Percentiles rank a stretch among this genome's conserved stretches.
These are phyloP conservation scores for Wickerhamiella qilinensis DNA, from an alignment of 805 yeast genomes.

Conservation along the genomic window DNA sequence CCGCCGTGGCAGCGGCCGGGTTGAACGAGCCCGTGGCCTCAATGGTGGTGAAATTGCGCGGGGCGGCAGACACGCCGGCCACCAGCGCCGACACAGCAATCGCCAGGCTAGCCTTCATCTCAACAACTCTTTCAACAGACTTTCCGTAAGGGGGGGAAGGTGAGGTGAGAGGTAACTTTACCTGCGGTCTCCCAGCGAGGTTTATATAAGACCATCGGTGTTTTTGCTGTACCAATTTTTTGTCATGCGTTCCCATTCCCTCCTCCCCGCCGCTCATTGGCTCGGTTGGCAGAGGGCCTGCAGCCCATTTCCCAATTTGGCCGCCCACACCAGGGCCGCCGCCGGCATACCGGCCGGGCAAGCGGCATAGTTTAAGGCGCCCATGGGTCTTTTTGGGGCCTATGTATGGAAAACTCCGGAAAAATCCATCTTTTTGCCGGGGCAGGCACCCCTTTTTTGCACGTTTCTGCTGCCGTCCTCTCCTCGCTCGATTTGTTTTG, in stretches of 20 bases:
- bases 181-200: neutral
- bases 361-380: too few species aligned
- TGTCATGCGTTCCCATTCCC: neutral
- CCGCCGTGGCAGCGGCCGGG: constrained; percentile 19
- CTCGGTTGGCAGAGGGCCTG: neutral
- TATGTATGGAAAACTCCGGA: too few species aligned
- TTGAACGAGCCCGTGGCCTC: constrained; percentile 17
- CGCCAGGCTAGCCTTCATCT: constrained; percentile 7
- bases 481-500: too few species aligned
- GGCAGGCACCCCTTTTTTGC: too few species aligned
- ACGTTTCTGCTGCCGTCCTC: too few species aligned
- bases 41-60: constrained; percentile 15
- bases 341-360: too few species aligned
- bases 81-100: constrained; percentile 9
- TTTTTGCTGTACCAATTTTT: neutral
- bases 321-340: neutral
- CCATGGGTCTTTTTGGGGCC: too few species aligned
- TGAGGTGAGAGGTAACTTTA: too few species aligned
- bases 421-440: too few species aligned
- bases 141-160: neutral
- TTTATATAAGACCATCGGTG: neutral
- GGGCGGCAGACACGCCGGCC: constrained; percentile 14
- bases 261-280: neutral
- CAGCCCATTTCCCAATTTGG: neutral
- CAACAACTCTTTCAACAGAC: too few species aligned